phyloP scores from a whole-genome alignment of 495 filamentous ascomycete genomes.

The Trichoderma virens region DNA sequence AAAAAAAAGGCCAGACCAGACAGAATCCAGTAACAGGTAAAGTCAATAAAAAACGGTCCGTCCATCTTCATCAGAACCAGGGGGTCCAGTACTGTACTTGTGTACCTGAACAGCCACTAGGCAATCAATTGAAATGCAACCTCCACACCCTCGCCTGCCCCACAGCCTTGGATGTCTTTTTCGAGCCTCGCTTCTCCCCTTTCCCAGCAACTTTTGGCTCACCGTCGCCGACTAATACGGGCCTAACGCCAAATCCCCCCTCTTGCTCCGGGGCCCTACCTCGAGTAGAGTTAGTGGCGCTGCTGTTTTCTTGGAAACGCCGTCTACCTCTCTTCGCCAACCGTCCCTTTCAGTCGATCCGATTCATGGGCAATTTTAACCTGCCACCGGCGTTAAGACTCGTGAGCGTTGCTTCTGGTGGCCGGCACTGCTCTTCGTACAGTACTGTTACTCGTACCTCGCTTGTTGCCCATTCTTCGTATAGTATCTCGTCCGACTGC shows the following conservation, averaged over 20 bases:
- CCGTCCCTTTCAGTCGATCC: background rate
- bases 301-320: background rate
- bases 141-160: background rate
- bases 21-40: too few relatives aligned
- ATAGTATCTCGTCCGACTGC: background rate
- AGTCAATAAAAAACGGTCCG: background rate
- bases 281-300: background rate
- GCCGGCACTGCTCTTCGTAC: background rate
- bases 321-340: background rate
- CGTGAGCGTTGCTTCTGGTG: background rate
- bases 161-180: background rate
- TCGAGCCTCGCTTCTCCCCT: conserved; percentile 3
- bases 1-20: too few relatives aligned
- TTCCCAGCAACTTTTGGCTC: background rate
- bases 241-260: background rate
- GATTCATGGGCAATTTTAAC: background rate
- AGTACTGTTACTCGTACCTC: background rate
- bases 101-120: too few relatives aligned
- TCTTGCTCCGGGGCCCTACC: background rate
- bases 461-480: background rate
- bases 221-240: background rate
- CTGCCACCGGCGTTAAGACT: conserved; percentile 5
- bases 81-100: too few relatives aligned
- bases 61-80: background rate
- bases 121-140: background rate